Percentiles rank a stretch among this genome's conserved stretches.
phyloP scores from a whole-genome alignment of 2,329 filamentous ascomycete genomes.

The Zymoseptoria tritici region DNA sequence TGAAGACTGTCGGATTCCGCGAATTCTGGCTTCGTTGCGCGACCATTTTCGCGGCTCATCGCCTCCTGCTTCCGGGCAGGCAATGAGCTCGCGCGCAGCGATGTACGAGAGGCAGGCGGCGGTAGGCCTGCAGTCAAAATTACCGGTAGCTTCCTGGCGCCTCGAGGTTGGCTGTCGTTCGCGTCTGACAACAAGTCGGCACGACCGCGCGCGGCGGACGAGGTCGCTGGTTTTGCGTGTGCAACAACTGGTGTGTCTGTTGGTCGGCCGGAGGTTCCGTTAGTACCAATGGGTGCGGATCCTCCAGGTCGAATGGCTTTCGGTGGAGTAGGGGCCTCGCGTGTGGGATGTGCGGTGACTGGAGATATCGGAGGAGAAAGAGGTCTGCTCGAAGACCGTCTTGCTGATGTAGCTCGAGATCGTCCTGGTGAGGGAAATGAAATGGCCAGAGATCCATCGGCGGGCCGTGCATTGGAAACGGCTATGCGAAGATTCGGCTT shows the following conservation, averaged over 20 bases:
- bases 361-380: background rate
- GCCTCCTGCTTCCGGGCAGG: background rate
- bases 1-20: background rate
- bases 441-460: constrained; percentile 10
- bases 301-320: background rate
- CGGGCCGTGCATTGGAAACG: constrained; percentile 4
- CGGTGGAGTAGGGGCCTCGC: background rate
- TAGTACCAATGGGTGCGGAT: background rate
- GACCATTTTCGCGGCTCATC: background rate
- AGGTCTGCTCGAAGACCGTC: background rate
- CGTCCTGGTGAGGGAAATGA: constrained; percentile 19
- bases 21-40: background rate
- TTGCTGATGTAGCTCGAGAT: background rate
- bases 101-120: background rate
- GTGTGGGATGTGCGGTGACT: background rate
- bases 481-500: constrained; percentile 16
- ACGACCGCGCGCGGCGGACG: background rate
- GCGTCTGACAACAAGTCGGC: background rate
- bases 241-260: background rate
- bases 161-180: background rate
- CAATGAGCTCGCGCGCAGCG: background rate
- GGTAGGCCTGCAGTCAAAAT: background rate
- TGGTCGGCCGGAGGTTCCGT: background rate
- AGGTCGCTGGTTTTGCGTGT: background rate
- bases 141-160: background rate